Conservation (phyloP, 2,329 filamentous ascomycete species). For the Cordyceps cateniannulata region DNA sequence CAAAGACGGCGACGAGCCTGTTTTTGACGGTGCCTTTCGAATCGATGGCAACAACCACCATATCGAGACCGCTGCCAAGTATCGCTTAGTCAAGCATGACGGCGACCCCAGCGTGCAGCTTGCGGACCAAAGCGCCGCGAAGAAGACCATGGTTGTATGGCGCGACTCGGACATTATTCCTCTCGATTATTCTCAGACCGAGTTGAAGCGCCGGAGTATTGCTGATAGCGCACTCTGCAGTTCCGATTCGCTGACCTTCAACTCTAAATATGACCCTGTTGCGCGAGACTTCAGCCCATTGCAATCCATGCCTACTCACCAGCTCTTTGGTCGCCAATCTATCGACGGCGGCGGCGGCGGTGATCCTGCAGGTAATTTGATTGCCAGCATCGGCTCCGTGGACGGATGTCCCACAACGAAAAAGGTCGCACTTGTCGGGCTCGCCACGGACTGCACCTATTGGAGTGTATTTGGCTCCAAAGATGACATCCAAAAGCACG, state of each 20-base stretch:
- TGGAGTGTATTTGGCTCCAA: conserved; percentile 63
- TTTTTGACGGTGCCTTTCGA: conserved; percentile 88
- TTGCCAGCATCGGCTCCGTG: conserved; percentile 70
- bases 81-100: conserved; percentile 62
- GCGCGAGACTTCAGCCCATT: conserved; percentile 44
- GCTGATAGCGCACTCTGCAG: conserved; percentile 47
- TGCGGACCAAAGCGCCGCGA: conserved; percentile 34
- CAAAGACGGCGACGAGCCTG: conserved; percentile 66
- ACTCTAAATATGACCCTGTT: conserved; percentile 66
- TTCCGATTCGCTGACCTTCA: conserved; percentile 74
- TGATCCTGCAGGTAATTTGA: conserved; percentile 67
- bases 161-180: conserved; percentile 75
- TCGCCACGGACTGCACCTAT: conserved; percentile 91
- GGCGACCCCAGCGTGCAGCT: conserved; percentile 61
- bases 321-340: conserved; percentile 67
- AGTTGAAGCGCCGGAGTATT: conserved; percentile 55
- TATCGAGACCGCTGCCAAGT: conserved; percentile 69
- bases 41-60: conserved; percentile 80
- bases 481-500: conserved; percentile 58
- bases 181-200: conserved; percentile 38
- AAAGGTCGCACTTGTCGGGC: conserved; percentile 83
- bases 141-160: conserved; percentile 85
- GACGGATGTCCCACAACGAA: conserved; percentile 83
- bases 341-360: conserved; percentile 70
- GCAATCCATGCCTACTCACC: conserved; percentile 54